phyloP scores from a whole-genome alignment of 139 green algal species.

The Chlamydomonas sphaeroides region DNA sequence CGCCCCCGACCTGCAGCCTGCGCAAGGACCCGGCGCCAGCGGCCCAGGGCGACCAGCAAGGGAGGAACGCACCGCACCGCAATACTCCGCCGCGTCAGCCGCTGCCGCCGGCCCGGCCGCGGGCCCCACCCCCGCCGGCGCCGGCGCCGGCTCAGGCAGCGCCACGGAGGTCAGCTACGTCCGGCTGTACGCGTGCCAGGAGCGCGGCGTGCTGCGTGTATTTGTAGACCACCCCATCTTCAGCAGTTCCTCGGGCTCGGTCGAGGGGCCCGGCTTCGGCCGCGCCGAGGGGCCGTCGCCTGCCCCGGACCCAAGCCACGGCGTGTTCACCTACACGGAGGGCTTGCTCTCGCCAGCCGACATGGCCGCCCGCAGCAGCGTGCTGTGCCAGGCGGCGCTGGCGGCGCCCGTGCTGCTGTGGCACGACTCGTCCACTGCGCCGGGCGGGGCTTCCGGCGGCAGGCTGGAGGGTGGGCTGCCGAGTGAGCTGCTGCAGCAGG shows the following conservation, averaged over 20 bases:
- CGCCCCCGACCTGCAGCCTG: too few species aligned
- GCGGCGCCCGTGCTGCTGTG: constrained; percentile 78
- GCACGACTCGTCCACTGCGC: too few species aligned
- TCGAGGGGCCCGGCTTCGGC: not conserved
- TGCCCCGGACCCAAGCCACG: not conserved
- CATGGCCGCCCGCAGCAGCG: constrained; percentile 73
- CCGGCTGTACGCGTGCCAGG: constrained; percentile 48
- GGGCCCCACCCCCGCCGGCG: too few species aligned
- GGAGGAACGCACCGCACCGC: too few species aligned
- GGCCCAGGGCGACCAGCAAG: not conserved
- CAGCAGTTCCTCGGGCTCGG: too few species aligned
- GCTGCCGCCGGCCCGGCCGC: too few species aligned
- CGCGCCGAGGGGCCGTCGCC: not conserved
- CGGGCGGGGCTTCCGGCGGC: too few species aligned
- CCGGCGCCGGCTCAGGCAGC: not conserved
- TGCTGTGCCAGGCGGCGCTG: constrained; percentile 86
- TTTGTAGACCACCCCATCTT: constrained; percentile 88
- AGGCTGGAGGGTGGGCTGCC: not conserved
- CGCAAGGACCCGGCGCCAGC: not conserved
- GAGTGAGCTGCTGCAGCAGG: not conserved
- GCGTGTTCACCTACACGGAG: constrained; percentile 62
- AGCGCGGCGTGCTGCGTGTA: constrained; percentile 74
- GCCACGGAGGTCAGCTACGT: constrained; percentile 31
- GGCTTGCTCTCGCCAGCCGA: constrained; percentile 8
- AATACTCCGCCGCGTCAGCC: too few species aligned